Percentiles rank a stretch among this genome's conserved stretches.
These are phyloP conservation scores for Eucalyptus curtisii DNA, from an alignment of 345 rosid species.

Conservation along the genomic window DNA sequence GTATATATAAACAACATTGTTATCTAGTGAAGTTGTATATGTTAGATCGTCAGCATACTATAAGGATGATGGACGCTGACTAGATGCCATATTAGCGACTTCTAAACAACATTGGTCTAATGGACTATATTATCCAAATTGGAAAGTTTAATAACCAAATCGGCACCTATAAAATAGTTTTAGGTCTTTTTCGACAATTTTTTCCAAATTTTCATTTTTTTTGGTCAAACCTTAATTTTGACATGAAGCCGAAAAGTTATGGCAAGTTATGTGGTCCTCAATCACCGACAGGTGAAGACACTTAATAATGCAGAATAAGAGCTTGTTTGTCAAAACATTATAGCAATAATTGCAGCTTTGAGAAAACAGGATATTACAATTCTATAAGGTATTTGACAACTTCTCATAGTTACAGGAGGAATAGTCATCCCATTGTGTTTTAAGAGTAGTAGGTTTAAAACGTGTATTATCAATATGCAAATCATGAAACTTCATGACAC, in stretches of 20 bases:
- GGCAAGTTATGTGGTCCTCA: neutral
- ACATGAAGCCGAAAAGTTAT: neutral
- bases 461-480: neutral
- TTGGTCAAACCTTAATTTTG: neutral
- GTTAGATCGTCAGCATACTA: fast-evolving
- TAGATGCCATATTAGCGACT: neutral
- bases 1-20: too few relatives aligned
- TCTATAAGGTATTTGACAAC: neutral
- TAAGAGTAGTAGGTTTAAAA: neutral
- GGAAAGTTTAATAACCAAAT: neutral
- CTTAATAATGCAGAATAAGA: neutral
- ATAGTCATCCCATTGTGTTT: neutral
- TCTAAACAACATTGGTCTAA: too few relatives aligned
- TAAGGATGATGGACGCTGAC: fast-evolving
- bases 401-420: neutral
- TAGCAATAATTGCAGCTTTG: neutral
- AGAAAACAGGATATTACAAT: neutral
- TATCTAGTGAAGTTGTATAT: too few relatives aligned
- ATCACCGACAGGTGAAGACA: neutral
- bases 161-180: fast-evolving
- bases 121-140: neutral
- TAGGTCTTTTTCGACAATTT: neutral
- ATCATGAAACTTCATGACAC: neutral
- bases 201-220: neutral
- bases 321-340: neutral